Conservation (phyloP, 306 rosid genomes). For the Comarum palustre region DNA sequence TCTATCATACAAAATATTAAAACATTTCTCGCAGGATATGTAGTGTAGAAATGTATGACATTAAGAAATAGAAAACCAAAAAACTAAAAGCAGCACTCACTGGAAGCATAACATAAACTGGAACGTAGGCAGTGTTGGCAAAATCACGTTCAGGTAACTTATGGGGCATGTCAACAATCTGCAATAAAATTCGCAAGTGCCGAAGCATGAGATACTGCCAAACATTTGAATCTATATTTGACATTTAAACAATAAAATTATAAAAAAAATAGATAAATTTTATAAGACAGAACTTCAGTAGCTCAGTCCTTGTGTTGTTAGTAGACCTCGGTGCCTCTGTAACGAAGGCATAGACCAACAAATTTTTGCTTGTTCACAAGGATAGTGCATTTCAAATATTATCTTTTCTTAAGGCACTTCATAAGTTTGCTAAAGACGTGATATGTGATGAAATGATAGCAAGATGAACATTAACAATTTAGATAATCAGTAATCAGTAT, state of each 20-base stretch:
- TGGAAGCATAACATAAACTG: constrained; percentile 86
- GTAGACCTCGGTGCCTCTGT: neutral
- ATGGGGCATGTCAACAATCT: constrained; percentile 54
- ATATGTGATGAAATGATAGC: too few species aligned
- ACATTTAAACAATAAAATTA: neutral
- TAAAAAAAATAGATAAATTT: neutral
- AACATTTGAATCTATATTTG: constrained; percentile 3
- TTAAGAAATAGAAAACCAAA: constrained; percentile 22
- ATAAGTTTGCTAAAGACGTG: too few species aligned
- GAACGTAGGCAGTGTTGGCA: constrained; percentile 72
- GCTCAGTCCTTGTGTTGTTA: neutral
- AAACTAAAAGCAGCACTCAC: constrained; percentile 46
- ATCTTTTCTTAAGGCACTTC: neutral
- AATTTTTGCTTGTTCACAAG: neutral
- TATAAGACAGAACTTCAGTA: neutral
- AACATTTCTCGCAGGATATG: neutral
- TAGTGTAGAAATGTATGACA: constrained; percentile 6
- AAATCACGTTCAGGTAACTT: constrained; percentile 72
- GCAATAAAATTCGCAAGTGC: constrained; percentile 26
- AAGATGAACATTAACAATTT: neutral
- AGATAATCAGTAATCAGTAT: neutral
- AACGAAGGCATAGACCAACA: neutral
- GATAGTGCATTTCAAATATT: neutral
- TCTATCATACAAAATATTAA: neutral
- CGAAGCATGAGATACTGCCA: neutral